phyloP scores from a whole-genome alignment of 257 asterid species.

The Penstemon newberryi region DNA sequence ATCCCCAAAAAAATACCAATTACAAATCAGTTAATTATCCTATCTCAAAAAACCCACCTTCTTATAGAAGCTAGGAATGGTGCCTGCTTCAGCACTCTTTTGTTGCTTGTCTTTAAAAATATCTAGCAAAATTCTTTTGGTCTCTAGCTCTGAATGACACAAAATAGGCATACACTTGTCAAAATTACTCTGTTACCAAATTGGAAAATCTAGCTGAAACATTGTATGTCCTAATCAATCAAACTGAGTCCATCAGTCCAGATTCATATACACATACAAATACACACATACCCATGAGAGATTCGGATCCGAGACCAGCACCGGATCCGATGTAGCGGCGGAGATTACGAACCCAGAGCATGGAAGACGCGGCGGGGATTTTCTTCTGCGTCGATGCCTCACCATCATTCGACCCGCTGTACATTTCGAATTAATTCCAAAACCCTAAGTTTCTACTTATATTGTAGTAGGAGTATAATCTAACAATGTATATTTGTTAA shows the following conservation, averaged over 20 bases:
- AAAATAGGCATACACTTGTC: too few relatives aligned
- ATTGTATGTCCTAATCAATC: too few relatives aligned
- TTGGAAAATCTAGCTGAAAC: too few relatives aligned
- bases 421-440: conserved; percentile 44
- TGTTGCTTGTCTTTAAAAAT: conserved; percentile 95
- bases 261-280: not conserved
- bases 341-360: conserved; percentile 99
- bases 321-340: conserved; percentile 98
- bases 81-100: conserved; percentile 87
- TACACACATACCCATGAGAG: conserved; percentile 79
- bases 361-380: conserved; percentile 88
- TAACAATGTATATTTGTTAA: not conserved
- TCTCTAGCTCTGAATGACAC: conserved; percentile 74
- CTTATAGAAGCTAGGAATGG: conserved; percentile 92
- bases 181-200: too few relatives aligned
- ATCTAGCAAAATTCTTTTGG: conserved; percentile 87
- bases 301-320: conserved; percentile 98
- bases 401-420: conserved; percentile 74
- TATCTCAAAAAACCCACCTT: conserved; percentile 43
- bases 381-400: conserved; percentile 69
- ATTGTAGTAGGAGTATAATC: not conserved
- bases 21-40: not conserved
- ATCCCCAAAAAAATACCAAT: not conserved
- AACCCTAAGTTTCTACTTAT: conserved; percentile 20
- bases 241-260: too few relatives aligned